Conservation (phyloP, 2,329 filamentous ascomycete species). For the Emergomyces orientalis region DNA sequence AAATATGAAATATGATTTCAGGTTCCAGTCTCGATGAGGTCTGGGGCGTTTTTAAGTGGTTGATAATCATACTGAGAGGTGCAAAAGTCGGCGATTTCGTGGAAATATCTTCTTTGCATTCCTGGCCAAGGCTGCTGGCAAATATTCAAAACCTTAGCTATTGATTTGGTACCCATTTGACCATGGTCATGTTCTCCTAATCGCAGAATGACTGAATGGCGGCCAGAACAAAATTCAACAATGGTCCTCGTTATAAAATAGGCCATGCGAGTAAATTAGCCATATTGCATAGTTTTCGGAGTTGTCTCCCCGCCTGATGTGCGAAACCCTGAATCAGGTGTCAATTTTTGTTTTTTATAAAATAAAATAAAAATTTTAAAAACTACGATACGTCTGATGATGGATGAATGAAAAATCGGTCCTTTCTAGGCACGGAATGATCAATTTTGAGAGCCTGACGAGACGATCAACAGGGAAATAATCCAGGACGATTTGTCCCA, state of each 20-base stretch:
- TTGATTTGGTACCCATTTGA: not conserved
- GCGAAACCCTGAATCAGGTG: not conserved
- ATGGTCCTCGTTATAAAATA: not conserved
- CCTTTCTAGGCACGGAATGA: not conserved
- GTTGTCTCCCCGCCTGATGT: not conserved
- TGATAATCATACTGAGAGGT: too few species aligned
- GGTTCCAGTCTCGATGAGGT: too few species aligned
- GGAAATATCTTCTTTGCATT: too few species aligned
- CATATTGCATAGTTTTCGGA: not conserved
- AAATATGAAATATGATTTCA: not conserved
- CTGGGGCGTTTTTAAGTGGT: too few species aligned
- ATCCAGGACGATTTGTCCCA: not conserved
- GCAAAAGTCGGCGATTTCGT: too few species aligned
- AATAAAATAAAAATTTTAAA: not conserved
- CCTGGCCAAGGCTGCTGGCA: too few species aligned
- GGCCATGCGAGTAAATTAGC: not conserved
- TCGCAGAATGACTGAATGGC: not conserved
- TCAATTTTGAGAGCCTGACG: not conserved
- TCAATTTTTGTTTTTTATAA: not conserved
- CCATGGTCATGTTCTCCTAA: not conserved
- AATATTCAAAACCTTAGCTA: too few species aligned
- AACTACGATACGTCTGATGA: not conserved
- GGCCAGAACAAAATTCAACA: not conserved
- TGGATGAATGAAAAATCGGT: not conserved
- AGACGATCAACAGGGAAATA: not conserved